These are phyloP conservation scores for Elongisporangium prolatum DNA, from an alignment of 352 stramenopile genomes.

Conservation along the genomic window DNA sequence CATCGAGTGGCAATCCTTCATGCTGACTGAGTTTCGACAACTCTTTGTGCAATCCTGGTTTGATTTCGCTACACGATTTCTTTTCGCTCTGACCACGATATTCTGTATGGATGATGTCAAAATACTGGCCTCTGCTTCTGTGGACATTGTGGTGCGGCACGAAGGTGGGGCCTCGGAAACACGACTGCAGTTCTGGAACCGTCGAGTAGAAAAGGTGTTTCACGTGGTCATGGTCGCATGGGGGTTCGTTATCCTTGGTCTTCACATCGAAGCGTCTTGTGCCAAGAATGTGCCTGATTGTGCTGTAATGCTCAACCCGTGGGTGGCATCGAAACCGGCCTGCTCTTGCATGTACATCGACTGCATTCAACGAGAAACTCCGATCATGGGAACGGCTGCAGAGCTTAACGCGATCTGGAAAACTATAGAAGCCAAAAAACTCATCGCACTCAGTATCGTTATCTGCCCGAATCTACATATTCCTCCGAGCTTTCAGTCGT, in stretches of 20 bases:
- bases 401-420: background rate
- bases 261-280: slow-evolving; percentile 1
- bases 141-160: background rate
- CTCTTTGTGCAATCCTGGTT: slow-evolving; percentile 13
- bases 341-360: slow-evolving; percentile 12
- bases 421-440: slow-evolving; percentile 10
- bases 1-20: slow-evolving; percentile 7
- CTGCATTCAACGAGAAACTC: slow-evolving; percentile 17
- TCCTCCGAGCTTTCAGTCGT: slow-evolving; percentile 8
- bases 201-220: background rate
- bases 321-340: slow-evolving; percentile 6
- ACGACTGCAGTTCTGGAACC: background rate
- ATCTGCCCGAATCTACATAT: slow-evolving; percentile 17
- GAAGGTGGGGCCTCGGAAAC: slow-evolving; percentile 2
- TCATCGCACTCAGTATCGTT: slow-evolving; percentile 14
- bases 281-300: background rate
- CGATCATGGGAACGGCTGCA: slow-evolving; percentile 4
- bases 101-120: background rate
- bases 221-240: background rate
- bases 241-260: background rate
- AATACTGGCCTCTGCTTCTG: background rate
- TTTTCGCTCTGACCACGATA: slow-evolving; percentile 8
- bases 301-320: slow-evolving; percentile 4
- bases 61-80: slow-evolving; percentile 5
- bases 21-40: slow-evolving; percentile 17